Base-by-base conservation (phyloP, 2,329 filamentous ascomycete species). In the Nigrograna mackinnonii region DNA sequence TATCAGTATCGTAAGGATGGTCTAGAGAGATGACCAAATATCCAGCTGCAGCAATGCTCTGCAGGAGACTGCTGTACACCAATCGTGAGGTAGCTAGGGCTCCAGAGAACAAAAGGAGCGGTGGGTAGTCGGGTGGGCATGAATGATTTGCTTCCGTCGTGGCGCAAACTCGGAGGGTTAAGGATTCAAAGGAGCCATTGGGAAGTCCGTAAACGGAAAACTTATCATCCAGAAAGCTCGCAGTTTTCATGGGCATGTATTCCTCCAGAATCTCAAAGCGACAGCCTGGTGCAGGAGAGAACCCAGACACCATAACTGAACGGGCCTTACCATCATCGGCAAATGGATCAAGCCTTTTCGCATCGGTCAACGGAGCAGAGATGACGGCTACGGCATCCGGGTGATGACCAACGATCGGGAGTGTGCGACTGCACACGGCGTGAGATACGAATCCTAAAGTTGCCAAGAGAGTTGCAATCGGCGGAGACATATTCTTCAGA, bases 1-100 rank as follows among this genome's bases (percentile, higher is more conserved):
- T 55, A 1, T 61, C 49, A 0, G 72, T 65, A 28, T 80, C 77
- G 42, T 74, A 77, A 0, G 76, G 68, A 22, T 79, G 77, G 36
- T 80, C 78, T 12, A 80, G 59, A 0, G 75, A 68, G 13, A 79
- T 55, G 3, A 80, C 73, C 0, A 71, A 50, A 38, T 72, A 78
- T 0, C 77, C 78, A 5, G 68, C 58, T 24, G 72, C 74, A 0
- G 78, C 75, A 2, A 80, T 56, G 1, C 72, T 70, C 12, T 71
- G 68, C 3, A 74, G 69, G 52, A 74, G 66, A 3, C 62, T 66
- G 6, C 60, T 68, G 50, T 79, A 74, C 0, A 75, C 32, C 2
- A 74, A 54, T 1, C 76, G 66, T 0, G 74, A 70, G 16, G 67
- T 68, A 3, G 67, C 69, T n/a, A 72, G 62, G 3, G 74, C 78